Base-by-base conservation (phyloP, 1,284 basidiomycete genomes). In the Agroathelia rolfsii region DNA sequence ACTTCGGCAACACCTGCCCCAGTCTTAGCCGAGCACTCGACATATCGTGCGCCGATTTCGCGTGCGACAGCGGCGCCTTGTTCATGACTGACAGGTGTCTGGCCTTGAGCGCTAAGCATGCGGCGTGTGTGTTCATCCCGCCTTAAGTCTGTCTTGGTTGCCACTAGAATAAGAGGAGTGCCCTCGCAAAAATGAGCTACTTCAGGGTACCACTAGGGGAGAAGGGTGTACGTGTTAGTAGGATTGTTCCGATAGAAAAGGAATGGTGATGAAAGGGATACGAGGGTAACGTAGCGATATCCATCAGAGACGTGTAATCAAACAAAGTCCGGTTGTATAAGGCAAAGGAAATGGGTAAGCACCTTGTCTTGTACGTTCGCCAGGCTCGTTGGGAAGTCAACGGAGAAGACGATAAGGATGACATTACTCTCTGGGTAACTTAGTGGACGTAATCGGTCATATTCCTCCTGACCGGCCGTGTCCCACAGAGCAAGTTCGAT, bases 391-490 rank as follows among this genome's bases (percentile, higher is more conserved):
- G 93, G 87, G 52, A 92, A 95, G 67, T 97, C 94, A 58, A 96
- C 71, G 8, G 92, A 93, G 62, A 97, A 98, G 23, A 96, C 90
- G 48, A 97, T 87, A 42, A 97, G 76, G 47, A 98, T 93, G 35
- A 97, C 89, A 56, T 96, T 81, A 62, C 84, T 90, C 56, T 96
- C 94, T 22, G 93, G 92, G 52, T 97, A 97, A 55, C 85, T 90
- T 40, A 98, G 66, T 16, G 93, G 93, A 43, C 93, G 72, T 42
- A 97, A 66, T 42, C 93, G 72, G 57, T 97, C 93, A 58, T 96
- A 97, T 62, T 97, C 93, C 61, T 97, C 93, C 59, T 97, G 93
- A 12, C 94, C 93, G 4, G 93, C 94, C 1, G 94, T 97, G 61
- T 97, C 93, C 93, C 93, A 98, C 20, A 98, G 68, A 4, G 93